These are phyloP conservation scores for Scedosporium apiospermum DNA, from an alignment of 2,329 filamentous ascomycete genomes.

Conservation along the genomic window DNA sequence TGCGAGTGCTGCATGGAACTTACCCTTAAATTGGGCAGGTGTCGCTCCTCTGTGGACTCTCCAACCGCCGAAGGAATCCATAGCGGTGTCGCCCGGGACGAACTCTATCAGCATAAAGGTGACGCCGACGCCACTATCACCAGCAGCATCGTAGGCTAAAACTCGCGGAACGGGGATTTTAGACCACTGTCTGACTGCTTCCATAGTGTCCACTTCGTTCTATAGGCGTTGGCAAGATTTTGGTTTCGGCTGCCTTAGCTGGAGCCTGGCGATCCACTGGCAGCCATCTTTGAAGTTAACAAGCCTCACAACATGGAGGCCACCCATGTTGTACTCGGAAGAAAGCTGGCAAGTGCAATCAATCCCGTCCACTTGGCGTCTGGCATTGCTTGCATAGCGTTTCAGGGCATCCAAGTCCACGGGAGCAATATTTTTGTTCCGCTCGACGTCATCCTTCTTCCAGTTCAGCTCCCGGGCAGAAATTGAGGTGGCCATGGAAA, in stretches of 20 bases:
- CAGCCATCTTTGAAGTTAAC: background rate
- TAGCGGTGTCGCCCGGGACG: constrained; percentile 18
- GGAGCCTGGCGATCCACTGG: background rate
- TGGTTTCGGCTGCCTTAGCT: background rate
- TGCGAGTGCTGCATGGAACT: background rate
- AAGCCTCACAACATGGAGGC: background rate
- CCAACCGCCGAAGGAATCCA: constrained; percentile 15
- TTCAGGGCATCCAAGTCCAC: too few species aligned
- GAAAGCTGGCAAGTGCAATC: background rate
- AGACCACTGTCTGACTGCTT: background rate
- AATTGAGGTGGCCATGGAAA: too few species aligned
- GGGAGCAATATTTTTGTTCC: too few species aligned
- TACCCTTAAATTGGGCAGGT: background rate
- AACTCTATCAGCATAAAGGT: constrained; percentile 22
- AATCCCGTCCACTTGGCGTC: too few species aligned
- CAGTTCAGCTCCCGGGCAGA: too few species aligned
- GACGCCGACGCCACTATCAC: constrained; percentile 14
- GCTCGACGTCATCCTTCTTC: too few species aligned
- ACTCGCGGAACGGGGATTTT: constrained; percentile 15
- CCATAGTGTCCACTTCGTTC: background rate
- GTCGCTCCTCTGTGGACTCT: constrained; percentile 13
- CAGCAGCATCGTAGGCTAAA: constrained; percentile 15
- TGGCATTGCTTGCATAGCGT: too few species aligned
- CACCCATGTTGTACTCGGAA: background rate
- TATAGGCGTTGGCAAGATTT: background rate